Evolutionary conservation across 495 filamentous ascomycete species (phyloP).

Genomic region (Tuber magnatum): DNA sequence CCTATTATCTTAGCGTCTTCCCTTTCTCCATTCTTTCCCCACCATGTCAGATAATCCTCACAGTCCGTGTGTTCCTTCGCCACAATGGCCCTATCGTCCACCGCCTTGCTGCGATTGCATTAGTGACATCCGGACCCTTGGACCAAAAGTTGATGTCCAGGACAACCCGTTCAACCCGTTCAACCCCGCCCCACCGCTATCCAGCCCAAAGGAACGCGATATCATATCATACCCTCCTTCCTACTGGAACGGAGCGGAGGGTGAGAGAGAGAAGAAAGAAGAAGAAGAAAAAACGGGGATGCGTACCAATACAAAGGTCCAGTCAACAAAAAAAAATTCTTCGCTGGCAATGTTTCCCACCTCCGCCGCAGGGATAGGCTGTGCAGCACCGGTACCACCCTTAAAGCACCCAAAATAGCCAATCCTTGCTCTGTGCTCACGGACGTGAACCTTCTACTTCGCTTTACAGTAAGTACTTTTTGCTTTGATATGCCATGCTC

Average conservation of each 20-base stretch:
- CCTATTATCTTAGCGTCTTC: constrained; percentile 3
- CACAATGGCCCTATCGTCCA: background rate
- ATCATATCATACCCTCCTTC: background rate
- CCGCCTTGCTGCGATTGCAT: background rate
- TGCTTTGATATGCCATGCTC: constrained; percentile 2
- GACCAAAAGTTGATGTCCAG: background rate
- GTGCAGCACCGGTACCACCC: background rate
- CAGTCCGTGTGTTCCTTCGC: constrained; percentile 18
- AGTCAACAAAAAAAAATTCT: background rate
- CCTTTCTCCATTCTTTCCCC: constrained; percentile 29
- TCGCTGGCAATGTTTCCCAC: background rate
- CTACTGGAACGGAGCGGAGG: background rate
- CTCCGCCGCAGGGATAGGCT: background rate
- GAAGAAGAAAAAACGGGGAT: background rate
- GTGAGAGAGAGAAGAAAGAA: background rate
- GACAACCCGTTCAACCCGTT: too few relatives aligned
- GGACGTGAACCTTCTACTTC: background rate
- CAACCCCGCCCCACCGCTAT: background rate
- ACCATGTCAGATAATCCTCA: constrained; percentile 30
- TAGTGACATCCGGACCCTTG: background rate
- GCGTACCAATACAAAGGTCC: background rate
- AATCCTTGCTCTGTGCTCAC: background rate
- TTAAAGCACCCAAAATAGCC: background rate
- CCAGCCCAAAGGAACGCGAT: background rate
- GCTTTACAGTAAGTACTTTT: background rate